These are phyloP conservation scores for Cordyceps farinosa DNA, from an alignment of 2,329 filamentous ascomycete genomes.

Conservation along the genomic window DNA sequence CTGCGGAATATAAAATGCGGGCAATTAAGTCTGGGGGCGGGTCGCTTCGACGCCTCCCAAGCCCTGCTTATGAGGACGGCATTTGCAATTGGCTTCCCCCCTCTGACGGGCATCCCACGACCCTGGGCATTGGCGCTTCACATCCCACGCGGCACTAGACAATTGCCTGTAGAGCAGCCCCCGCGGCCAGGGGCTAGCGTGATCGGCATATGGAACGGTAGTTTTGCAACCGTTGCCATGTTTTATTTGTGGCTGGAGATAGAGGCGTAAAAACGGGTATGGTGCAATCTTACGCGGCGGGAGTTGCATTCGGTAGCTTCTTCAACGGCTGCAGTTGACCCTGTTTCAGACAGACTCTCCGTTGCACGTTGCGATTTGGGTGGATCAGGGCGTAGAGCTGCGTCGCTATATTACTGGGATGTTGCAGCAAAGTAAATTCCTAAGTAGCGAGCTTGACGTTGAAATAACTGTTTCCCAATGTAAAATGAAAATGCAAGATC, in stretches of 20 bases:
- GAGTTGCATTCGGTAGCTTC: too few relatives aligned
- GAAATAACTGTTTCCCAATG: too few relatives aligned
- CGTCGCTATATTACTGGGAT: not conserved
- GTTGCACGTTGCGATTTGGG: not conserved
- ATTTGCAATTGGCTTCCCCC: not conserved
- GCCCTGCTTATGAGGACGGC: not conserved
- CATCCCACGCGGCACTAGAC: not conserved
- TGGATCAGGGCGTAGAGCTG: not conserved
- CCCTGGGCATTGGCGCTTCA: not conserved
- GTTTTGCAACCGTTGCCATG: not conserved
- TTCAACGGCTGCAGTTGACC: not conserved
- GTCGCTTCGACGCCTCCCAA: not conserved
- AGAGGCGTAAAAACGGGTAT: too few relatives aligned
- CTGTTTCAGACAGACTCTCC: not conserved
- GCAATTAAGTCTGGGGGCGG: not conserved
- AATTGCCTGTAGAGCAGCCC: not conserved
- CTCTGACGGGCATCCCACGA: not conserved
- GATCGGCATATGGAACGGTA: constrained; percentile 4
- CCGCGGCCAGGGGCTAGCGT: not conserved
- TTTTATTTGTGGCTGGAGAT: not conserved
- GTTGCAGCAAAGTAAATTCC: too few relatives aligned
- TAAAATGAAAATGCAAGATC: not conserved
- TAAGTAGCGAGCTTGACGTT: too few relatives aligned
- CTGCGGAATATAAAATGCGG: not conserved
- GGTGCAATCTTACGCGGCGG: too few relatives aligned